These are phyloP conservation scores for Colletotrichum tropicicola DNA, from an alignment of 2,329 filamentous ascomycete genomes.

Conservation along the genomic window DNA sequence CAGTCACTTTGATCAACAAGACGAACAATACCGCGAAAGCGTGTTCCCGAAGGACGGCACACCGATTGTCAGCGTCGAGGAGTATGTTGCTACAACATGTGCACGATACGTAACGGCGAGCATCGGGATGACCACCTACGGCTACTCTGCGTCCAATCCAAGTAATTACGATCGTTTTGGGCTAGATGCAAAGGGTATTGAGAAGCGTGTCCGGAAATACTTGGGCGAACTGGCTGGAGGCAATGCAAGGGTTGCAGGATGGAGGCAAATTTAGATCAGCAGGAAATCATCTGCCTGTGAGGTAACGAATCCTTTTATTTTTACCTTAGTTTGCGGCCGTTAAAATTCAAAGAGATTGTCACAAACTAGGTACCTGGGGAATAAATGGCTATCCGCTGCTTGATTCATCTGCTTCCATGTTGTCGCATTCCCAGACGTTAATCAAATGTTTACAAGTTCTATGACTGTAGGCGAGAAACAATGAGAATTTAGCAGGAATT, in stretches of 20 bases:
- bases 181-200: slow-evolving; percentile 51
- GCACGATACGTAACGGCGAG: slow-evolving; percentile 53
- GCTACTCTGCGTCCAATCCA: slow-evolving; percentile 55
- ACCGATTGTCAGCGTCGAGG: slow-evolving; percentile 54
- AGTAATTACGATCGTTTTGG: slow-evolving; percentile 58
- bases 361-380: too few relatives aligned
- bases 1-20: slow-evolving; percentile 27
- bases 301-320: too few relatives aligned
- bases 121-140: slow-evolving; percentile 52
- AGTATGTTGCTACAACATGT: slow-evolving; percentile 57
- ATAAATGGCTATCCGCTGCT: too few relatives aligned
- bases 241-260: slow-evolving; percentile 34
- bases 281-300: background rate
- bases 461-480: too few relatives aligned
- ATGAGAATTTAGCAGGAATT: too few relatives aligned
- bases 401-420: too few relatives aligned
- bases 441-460: too few relatives aligned
- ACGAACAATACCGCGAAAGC: slow-evolving; percentile 34
- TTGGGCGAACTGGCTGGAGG: slow-evolving; percentile 31
- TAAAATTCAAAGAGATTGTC: too few relatives aligned
- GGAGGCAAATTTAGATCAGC: slow-evolving; percentile 30
- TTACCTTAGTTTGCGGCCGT: too few relatives aligned
- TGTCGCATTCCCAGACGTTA: too few relatives aligned
- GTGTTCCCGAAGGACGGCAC: slow-evolving; percentile 42
- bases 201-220: slow-evolving; percentile 35